Evolutionary conservation across 177 flowering plant genomes (phyloP), one percentile per base, ranked within the genome.

Genomic region (Vitis hybrid): DNA sequence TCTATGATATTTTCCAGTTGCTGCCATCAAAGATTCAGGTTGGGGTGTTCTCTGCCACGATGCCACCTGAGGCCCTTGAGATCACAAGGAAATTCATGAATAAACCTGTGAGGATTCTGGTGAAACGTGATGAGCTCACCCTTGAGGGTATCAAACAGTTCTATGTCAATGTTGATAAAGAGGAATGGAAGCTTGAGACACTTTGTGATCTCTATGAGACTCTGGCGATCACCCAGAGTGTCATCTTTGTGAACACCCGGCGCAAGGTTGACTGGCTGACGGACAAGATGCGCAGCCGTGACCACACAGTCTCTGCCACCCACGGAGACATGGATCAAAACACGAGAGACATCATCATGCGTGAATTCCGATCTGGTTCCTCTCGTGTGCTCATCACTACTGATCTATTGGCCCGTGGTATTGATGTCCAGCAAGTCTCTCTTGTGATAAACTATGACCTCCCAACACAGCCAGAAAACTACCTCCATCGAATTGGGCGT

Each of bases 351-450:
- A 73, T 73, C n/a, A 76, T 76, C n/a, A 76, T 76, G 82, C 77
- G 75, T 1, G 79, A 76, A 17, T 73, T 73, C 58, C 69, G 75
- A 2, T 73, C 80, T 12, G 82, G 81, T 12, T 78, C 81, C 6
- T 81, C 81, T 58, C 81, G 81, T 48, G 81, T 81, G 46, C 77
- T 78, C 52, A 81, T 78, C 21, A 78, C 81, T 24, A 80, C 83
- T 30, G 83, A 80, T 65, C 78, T 77, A 4, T 68, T 75, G 67
- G 81, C 84, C 15, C 76, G 84, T 58, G 84, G 81, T 20, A 80
- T 80, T 18, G 83, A 80, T 73, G 80, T 80, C 50, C 83, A 80
- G 74, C 83, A 77, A 51, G 83, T 80, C 6, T 80, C 83, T 15
- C 76, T 77, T 13, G 83, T 80, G 14, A 77, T 80, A 3, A 80